A percentile compares a stretch with the other conserved stretches of the same genome.
Conservation (phyloP, 768 basidiomycete genomes). For the Daedaleopsis sinensis region DNA sequence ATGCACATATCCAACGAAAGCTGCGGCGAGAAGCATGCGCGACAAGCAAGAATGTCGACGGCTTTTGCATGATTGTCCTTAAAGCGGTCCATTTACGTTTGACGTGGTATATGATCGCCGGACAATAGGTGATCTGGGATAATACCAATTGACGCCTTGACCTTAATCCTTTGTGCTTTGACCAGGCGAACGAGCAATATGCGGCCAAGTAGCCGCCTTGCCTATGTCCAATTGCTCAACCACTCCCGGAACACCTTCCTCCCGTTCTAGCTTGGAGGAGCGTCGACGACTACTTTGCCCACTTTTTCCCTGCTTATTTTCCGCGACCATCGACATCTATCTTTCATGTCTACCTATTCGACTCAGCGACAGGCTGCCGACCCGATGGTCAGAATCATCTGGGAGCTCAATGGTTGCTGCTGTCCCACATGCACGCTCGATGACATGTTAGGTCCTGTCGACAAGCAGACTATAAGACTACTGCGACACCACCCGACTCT, state of each 20-base stretch:
- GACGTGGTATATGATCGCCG: background rate
- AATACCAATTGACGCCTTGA: background rate
- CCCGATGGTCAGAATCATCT: no score
- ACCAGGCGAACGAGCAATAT: background rate
- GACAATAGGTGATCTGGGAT: background rate
- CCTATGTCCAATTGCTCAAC: background rate
- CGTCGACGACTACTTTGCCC: no score
- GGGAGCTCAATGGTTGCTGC: background rate
- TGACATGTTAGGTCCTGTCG: background rate
- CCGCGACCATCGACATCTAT: no score
- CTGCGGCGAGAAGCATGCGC: no score
- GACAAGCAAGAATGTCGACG: background rate
- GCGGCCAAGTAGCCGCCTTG: background rate
- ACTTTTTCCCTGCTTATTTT: no score
- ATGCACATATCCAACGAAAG: no score
- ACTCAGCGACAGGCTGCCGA: no score
- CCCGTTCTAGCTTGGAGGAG: no score
- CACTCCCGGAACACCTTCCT: background rate
- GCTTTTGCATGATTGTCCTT: background rate
- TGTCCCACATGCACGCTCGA: background rate
- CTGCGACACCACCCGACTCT: background rate
- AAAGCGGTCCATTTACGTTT: background rate
- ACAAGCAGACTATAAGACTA: background rate
- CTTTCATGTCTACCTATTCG: no score
- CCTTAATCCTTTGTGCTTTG: background rate